Conservation (phyloP, 2,329 filamentous ascomycete genomes). For the Fusarium tricinctum region DNA sequence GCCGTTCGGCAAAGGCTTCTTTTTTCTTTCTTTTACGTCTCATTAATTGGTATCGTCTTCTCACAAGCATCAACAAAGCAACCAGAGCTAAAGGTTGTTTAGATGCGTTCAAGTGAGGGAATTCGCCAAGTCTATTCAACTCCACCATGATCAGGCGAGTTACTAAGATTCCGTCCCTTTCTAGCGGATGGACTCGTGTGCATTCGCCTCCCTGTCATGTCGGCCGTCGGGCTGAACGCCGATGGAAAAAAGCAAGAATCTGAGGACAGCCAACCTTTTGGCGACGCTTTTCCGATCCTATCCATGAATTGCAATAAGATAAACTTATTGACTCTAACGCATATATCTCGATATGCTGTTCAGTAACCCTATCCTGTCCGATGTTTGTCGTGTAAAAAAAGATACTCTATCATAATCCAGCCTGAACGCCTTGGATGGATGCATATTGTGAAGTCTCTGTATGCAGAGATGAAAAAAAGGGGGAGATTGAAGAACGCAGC, state of each 20-base stretch:
- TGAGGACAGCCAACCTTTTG: constrained; percentile 27
- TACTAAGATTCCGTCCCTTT: constrained; percentile 33
- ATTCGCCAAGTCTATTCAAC: constrained; percentile 42
- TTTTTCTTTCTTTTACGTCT: constrained; percentile 22
- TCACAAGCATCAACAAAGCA: constrained; percentile 34
- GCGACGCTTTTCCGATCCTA: constrained; percentile 31
- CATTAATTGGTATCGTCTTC: constrained; percentile 22
- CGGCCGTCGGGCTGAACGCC: constrained; percentile 27
- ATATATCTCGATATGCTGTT: constrained; percentile 45
- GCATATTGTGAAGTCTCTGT: constrained; percentile 40
- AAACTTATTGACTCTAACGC: constrained; percentile 33
- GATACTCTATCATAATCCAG: constrained; percentile 52
- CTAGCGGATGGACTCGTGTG: constrained; percentile 31
- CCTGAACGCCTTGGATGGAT: constrained; percentile 53
- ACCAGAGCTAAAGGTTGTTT: constrained; percentile 17
- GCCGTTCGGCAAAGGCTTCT: constrained; percentile 17
- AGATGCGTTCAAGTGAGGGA: constrained; percentile 38
- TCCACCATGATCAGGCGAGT: constrained; percentile 36
- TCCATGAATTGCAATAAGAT: constrained; percentile 30
- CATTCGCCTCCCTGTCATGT: constrained; percentile 24
- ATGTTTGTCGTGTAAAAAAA: constrained; percentile 43
- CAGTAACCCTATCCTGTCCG: constrained; percentile 37
- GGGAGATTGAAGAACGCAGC: constrained; percentile 21
- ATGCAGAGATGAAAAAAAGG: constrained; percentile 37
- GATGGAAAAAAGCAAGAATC: constrained; percentile 34